phyloP scores from a whole-genome alignment of 257 asterid genomes.

The Scutellaria minor region DNA sequence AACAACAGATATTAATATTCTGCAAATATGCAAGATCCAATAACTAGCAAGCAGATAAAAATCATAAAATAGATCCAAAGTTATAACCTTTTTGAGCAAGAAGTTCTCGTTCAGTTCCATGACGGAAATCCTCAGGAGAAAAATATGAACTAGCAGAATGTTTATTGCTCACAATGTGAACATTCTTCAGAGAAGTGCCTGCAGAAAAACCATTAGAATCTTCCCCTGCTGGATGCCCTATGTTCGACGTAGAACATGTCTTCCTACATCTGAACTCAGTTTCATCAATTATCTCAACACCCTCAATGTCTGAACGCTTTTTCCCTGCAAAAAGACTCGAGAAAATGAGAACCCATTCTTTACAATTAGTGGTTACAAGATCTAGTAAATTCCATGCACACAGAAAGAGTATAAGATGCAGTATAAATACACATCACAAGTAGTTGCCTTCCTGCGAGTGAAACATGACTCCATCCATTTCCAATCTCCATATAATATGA shows the following conservation, averaged over 20 bases:
- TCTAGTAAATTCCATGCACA: neutral
- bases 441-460: neutral
- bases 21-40: neutral
- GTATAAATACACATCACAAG: neutral
- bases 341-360: conserved; percentile 9
- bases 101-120: neutral
- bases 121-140: neutral
- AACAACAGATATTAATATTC: neutral
- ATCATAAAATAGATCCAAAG: conserved; percentile 9
- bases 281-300: conserved; percentile 4
- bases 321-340: conserved; percentile 20
- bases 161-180: too few relatives aligned
- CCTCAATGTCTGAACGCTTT: neutral
- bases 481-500: neutral
- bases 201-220: conserved; percentile 1
- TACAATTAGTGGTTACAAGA: neutral
- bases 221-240: conserved; percentile 4
- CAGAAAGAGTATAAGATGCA: neutral
- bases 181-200: neutral
- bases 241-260: neutral
- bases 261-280: conserved; percentile 6
- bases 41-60: conserved; percentile 11
- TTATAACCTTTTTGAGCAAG: conserved; percentile 11
- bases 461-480: neutral
- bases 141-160: too few relatives aligned